These are phyloP conservation scores for Fusarium hostae DNA, from an alignment of 2,329 filamentous ascomycete species.

Conservation along the genomic window DNA sequence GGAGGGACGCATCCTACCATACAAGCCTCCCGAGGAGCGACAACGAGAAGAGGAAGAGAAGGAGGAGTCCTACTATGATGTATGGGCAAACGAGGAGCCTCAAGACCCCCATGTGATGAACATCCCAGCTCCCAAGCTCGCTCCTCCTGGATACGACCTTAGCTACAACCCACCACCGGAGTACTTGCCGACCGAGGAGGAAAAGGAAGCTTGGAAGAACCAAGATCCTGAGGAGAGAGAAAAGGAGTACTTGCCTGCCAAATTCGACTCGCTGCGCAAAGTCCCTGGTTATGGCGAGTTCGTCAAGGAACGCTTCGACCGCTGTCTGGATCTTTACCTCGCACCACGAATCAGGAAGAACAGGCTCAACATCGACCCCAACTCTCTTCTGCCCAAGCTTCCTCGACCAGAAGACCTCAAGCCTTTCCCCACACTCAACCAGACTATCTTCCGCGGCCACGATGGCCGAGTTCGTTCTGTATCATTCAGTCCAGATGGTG, in stretches of 20 bases:
- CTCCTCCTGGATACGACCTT: conserved; percentile 92
- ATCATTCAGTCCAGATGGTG: conserved; percentile 84
- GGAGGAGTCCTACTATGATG: conserved; percentile 80
- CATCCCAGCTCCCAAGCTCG: conserved; percentile 90
- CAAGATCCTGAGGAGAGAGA: conserved; percentile 90
- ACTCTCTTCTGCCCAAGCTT: conserved; percentile 90
- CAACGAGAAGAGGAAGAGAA: conserved; percentile 78
- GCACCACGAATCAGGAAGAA: conserved; percentile 92
- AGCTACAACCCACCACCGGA: conserved; percentile 97
- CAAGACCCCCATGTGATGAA: conserved; percentile 91
- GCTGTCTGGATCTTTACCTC: conserved; percentile 94
- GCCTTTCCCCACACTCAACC: conserved; percentile 91
- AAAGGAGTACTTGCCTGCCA: conserved; percentile 85
- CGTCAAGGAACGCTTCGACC: conserved; percentile 95
- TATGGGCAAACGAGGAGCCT: conserved; percentile 93
- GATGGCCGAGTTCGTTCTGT: conserved; percentile 87
- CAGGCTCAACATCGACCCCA: conserved; percentile 95
- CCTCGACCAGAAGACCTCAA: conserved; percentile 93
- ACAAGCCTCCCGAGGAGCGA: conserved; percentile 76
- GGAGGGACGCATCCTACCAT: conserved; percentile 92
- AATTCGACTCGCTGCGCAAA: conserved; percentile 85
- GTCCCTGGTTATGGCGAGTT: conserved; percentile 92
- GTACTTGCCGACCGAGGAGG: conserved; percentile 87
- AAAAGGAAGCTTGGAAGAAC: conserved; percentile 86
- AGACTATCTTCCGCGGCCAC: conserved; percentile 88